These are phyloP conservation scores for Boletus subcaerulescens DNA, from an alignment of 768 basidiomycete species.

Conservation along the genomic window DNA sequence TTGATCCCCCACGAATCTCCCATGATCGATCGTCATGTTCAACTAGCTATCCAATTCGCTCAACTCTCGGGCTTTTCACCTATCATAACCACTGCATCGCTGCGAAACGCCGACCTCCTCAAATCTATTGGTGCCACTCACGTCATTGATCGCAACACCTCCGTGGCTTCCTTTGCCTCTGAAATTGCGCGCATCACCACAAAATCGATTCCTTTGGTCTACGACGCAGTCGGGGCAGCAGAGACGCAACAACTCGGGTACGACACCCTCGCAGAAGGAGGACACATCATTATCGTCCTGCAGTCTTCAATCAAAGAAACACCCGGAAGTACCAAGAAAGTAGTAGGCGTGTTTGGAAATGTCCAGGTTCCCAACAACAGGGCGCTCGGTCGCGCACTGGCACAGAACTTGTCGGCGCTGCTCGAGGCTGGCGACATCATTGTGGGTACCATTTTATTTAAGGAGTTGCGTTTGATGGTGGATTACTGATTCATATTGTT, in stretches of 20 bases:
- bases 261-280: slow-evolving; percentile 31
- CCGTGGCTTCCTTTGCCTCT: slow-evolving; percentile 13
- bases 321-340: slow-evolving; percentile 15
- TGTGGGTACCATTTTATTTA: slow-evolving; percentile 1
- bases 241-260: slow-evolving; percentile 36
- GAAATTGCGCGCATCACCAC: slow-evolving; percentile 14
- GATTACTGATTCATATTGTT: neutral
- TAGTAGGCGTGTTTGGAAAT: slow-evolving; percentile 8
- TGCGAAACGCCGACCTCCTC: slow-evolving; percentile 31
- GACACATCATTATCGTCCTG: slow-evolving; percentile 21
- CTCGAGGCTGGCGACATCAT: slow-evolving; percentile 16
- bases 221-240: slow-evolving; percentile 27
- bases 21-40: neutral
- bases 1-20: neutral
- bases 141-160: slow-evolving; percentile 32
- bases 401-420: slow-evolving; percentile 7
- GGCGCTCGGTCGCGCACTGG: slow-evolving; percentile 12
- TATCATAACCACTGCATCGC: slow-evolving; percentile 41
- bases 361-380: slow-evolving; percentile 11
- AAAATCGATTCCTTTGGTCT: slow-evolving; percentile 10
- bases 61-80: slow-evolving; percentile 35
- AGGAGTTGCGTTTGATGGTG: neutral
- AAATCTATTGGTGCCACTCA: slow-evolving; percentile 38
- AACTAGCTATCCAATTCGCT: slow-evolving; percentile 34
- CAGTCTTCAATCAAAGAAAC: slow-evolving; percentile 7